Evolutionary conservation across 129 eudicot genomes (phyloP).

Genomic region (Calendula officinalis): DNA sequence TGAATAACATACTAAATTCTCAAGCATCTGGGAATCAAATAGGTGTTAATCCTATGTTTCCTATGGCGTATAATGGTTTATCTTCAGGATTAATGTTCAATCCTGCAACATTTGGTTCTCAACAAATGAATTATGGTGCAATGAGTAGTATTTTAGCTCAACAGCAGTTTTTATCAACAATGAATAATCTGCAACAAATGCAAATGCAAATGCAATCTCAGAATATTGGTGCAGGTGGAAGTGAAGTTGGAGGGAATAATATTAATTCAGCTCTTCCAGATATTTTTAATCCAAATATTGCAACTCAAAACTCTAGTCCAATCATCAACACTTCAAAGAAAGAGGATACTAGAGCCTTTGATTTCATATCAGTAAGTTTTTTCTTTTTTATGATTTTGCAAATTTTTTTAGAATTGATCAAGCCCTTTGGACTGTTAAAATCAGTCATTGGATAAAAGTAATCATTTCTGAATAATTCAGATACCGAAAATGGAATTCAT

Average conservation of each 20-base stretch:
- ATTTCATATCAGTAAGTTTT: constrained; percentile 86
- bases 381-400: constrained; percentile 17
- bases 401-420: background rate
- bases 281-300: constrained; percentile 67
- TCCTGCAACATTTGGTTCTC: constrained; percentile 63
- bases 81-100: constrained; percentile 70
- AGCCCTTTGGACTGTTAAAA: no score
- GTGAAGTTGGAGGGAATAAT: constrained; percentile 43
- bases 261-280: constrained; percentile 74
- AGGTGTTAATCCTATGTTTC: constrained; percentile 50
- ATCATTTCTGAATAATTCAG: background rate
- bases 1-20: constrained; percentile 43
- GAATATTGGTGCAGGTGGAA: constrained; percentile 40
- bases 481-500: background rate
- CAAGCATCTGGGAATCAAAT: constrained; percentile 44
- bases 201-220: constrained; percentile 56
- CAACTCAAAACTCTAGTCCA: constrained; percentile 56
- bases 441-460: background rate
- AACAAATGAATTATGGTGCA: constrained; percentile 63
- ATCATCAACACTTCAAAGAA: constrained; percentile 68
- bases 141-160: constrained; percentile 77
- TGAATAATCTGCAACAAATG: constrained; percentile 74
- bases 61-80: constrained; percentile 52
- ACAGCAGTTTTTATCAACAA: constrained; percentile 76
- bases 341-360: constrained; percentile 92